phyloP scores from a whole-genome alignment of 768 basidiomycete genomes.

The Mycena vitilis region DNA sequence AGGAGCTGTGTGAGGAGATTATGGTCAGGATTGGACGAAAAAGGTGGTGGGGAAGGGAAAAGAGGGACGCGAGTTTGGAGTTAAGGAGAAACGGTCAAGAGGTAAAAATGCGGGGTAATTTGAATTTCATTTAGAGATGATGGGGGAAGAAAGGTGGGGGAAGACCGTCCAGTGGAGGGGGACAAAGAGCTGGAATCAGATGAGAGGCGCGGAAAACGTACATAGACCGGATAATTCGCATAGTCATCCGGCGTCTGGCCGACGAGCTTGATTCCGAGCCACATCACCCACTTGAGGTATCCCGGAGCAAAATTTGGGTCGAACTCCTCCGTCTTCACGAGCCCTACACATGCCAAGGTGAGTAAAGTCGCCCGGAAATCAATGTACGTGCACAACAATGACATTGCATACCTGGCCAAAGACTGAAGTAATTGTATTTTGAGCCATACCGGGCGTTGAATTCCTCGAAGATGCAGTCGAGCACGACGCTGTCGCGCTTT shows the following conservation, averaged over 20 bases:
- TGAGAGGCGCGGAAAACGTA: neutral
- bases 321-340: constrained; percentile 15
- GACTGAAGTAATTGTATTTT: constrained; percentile 5
- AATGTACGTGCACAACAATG: no score
- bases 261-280: constrained; percentile 17
- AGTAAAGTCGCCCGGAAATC: no score
- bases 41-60: neutral
- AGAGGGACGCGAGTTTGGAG: neutral
- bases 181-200: no score
- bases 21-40: neutral
- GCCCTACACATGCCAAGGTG: neutral
- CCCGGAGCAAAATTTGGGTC: neutral
- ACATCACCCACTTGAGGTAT: neutral
- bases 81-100: no score
- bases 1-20: neutral
- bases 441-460: constrained; percentile 16
- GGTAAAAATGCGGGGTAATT: no score
- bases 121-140: no score
- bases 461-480: constrained; percentile 9
- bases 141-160: no score
- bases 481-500: constrained; percentile 1
- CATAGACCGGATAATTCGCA: constrained; percentile 10
- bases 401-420: neutral
- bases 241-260: constrained; percentile 18
- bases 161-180: no score